Evolutionary conservation across 257 asterid species (phyloP), one percentile per base, ranked within the genome.

Genomic region (Henckelia pumila): DNA sequence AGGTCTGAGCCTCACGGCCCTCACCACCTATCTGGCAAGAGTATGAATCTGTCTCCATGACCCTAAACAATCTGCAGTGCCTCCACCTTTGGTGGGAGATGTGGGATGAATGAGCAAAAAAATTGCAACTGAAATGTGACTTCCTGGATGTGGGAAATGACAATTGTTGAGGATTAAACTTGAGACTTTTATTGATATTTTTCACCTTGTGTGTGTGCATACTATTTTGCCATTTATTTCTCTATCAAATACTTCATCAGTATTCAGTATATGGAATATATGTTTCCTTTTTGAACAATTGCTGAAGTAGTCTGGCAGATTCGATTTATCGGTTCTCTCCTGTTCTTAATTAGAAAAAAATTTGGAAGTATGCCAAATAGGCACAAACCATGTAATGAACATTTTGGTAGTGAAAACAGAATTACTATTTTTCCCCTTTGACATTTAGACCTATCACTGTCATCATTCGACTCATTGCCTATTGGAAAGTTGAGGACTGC

Each of bases 81-180:
- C 24, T 30, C 19, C 59, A 47, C n/a, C 56, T 57, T 65, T 21
- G 52, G 60, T 64, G 72, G 24, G 69, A 32, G 63, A 49, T 29
- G 16, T 72, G 61, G 59, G 67, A 30, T 59, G 47, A 30, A 64
- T 47, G 44, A 72, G 44, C 10, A 71, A 64, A 35, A 60, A 55
- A n/a, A 30, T 35, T 17, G 19, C 17, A 56, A 71, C 25, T 56
- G 59, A 57, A 57, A 58, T 58, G 24, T 13, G 32, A 62, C 47
- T n/a, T 40, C 70, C 10, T 11, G 24, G 24, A 22, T 52, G 56
- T 49, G 56, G 29, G 72, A 23, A 22, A 65, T 26, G 44, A 7
- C 14, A 28, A 17, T 14, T 28, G 30, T 30, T 32, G 26, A 65
- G 71, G 59, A 58, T 53, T 32, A 56, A 57, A 20, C 29, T 20